These are phyloP conservation scores for Globisporangium cederbergense DNA, from an alignment of 352 stramenopile genomes.

Conservation along the genomic window DNA sequence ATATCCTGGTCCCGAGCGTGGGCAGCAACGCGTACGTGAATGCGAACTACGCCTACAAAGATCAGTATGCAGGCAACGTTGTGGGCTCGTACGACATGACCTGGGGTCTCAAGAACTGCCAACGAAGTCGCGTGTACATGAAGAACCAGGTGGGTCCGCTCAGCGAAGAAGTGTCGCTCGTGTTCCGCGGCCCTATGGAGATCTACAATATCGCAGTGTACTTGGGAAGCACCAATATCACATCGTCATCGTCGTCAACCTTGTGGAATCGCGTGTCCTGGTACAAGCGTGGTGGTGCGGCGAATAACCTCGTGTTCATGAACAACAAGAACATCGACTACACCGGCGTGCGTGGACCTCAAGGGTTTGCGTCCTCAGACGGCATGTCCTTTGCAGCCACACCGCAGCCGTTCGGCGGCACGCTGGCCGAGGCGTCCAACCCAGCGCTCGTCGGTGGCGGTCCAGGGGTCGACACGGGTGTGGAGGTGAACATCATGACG, in stretches of 20 bases:
- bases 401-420: constrained; percentile 37
- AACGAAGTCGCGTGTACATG: constrained; percentile 7
- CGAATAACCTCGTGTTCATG: constrained; percentile 67
- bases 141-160: constrained; percentile 33
- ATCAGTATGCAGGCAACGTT: constrained; percentile 9
- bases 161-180: constrained; percentile 53
- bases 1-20: constrained; percentile 6
- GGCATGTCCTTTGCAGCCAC: constrained; percentile 22
- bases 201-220: constrained; percentile 69
- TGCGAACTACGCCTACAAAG: constrained; percentile 14
- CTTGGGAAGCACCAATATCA: constrained; percentile 11
- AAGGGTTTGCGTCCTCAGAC: constrained; percentile 50
- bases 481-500: constrained; percentile 70
- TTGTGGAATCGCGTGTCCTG: constrained; percentile 51
- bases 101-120: constrained; percentile 10
- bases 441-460: constrained; percentile 28
- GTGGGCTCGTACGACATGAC: constrained; percentile 20
- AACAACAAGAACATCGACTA: constrained; percentile 81
- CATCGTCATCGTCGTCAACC: constrained; percentile 15
- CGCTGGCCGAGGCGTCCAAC: constrained; percentile 42
- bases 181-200: constrained; percentile 60
- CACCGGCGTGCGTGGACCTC: constrained; percentile 33
- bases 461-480: constrained; percentile 43
- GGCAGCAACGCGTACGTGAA: constrained; percentile 11
- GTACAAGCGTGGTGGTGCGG: constrained; percentile 32